Percentiles rank a stretch among this genome's conserved stretches.
These are phyloP conservation scores for Cicer chorassanicum DNA, from an alignment of 306 rosid genomes.

Conservation along the genomic window DNA sequence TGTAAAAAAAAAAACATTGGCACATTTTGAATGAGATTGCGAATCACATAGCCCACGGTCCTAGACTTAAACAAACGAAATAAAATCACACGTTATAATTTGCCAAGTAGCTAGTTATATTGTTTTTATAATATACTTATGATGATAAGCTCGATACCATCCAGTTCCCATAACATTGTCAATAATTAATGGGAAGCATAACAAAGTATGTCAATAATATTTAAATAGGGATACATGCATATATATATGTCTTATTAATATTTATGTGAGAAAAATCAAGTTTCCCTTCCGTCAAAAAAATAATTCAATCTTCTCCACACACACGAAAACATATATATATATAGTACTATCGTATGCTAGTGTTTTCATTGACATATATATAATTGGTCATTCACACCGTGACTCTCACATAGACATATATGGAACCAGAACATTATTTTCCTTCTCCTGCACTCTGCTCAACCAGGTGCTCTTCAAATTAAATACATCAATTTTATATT, in stretches of 20 bases:
- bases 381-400: neutral
- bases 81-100: neutral
- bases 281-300: neutral
- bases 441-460: constrained; percentile 43
- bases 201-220: neutral
- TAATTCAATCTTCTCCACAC: neutral
- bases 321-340: neutral
- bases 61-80: constrained; percentile 10
- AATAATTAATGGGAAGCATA: neutral
- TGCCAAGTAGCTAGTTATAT: neutral
- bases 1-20: too few species aligned
- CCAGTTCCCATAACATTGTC: neutral
- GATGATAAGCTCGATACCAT: neutral
- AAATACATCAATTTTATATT: too few species aligned
- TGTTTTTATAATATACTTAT: neutral
- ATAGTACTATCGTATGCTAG: neutral
- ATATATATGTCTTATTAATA: neutral
- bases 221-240: neutral
- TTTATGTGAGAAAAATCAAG: neutral
- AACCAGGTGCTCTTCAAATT: constrained; percentile 7
- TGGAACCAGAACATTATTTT: constrained; percentile 48
- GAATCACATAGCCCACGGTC: neutral
- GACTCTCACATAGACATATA: neutral
- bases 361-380: constrained; percentile 10
- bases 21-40: too few species aligned